Percentiles rank a stretch among this genome's conserved stretches.
These are phyloP conservation scores for Penicillium arizonense DNA, from an alignment of 495 filamentous ascomycete genomes.

Conservation along the genomic window DNA sequence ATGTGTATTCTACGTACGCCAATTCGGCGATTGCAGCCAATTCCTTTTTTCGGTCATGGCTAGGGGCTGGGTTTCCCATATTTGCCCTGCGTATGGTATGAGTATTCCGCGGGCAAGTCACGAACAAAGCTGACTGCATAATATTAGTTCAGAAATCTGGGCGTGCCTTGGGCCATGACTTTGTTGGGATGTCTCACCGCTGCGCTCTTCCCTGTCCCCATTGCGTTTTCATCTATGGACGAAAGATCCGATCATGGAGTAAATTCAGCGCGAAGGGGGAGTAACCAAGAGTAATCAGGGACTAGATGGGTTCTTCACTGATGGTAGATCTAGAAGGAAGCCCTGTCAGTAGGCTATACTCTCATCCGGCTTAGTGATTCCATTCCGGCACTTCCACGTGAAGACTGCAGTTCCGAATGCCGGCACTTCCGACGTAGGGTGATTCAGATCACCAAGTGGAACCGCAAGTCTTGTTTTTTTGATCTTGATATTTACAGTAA, in stretches of 20 bases:
- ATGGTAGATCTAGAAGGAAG: too few species aligned
- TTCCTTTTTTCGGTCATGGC: slow-evolving; percentile 38
- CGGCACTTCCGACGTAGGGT: too few species aligned
- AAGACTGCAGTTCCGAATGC: too few species aligned
- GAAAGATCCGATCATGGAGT: slow-evolving; percentile 48
- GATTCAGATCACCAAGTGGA: too few species aligned
- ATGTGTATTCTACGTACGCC: slow-evolving; percentile 49
- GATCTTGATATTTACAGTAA: too few species aligned
- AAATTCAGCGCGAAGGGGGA: slow-evolving; percentile 10
- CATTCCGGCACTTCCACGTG: too few species aligned
- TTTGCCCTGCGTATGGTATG: slow-evolving; percentile 56
- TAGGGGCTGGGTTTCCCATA: slow-evolving; percentile 56
- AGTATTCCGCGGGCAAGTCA: slow-evolving; percentile 31
- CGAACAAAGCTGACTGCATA: slow-evolving; percentile 22
- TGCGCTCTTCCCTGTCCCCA: slow-evolving; percentile 59
- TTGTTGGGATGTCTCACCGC: slow-evolving; percentile 58
- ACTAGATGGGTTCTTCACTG: too few species aligned
- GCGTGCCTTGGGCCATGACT: slow-evolving; percentile 56
- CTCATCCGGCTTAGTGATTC: too few species aligned
- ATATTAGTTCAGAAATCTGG: slow-evolving; percentile 50
- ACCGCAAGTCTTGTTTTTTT: too few species aligned
- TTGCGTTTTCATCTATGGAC: slow-evolving; percentile 63
- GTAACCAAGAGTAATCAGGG: not conserved
- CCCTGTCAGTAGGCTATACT: too few species aligned
- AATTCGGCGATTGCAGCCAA: slow-evolving; percentile 51